Evolutionary conservation across 2,329 filamentous ascomycete genomes (phyloP).

Genomic region (Talaromyces rugulosus): DNA sequence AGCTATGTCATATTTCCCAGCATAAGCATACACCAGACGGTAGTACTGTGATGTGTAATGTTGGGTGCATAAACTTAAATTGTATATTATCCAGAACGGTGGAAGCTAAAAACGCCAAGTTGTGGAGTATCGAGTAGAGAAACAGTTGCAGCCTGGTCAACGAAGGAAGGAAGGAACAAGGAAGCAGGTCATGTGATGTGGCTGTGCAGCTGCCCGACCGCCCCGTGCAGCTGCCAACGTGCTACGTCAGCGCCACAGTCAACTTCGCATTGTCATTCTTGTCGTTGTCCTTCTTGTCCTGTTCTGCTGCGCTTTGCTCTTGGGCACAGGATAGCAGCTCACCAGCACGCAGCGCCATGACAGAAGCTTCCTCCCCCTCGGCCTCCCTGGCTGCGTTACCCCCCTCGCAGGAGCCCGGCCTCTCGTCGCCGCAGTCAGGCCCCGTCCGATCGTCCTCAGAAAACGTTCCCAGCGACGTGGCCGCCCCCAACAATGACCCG

Average conservation of each 20-base stretch:
- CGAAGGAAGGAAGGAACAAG: too few species aligned
- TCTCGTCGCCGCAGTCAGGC: slow-evolving; percentile 1
- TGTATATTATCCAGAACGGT: too few species aligned
- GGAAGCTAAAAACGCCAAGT: too few species aligned
- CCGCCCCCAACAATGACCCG: slow-evolving; percentile 1
- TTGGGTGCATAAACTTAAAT: too few species aligned
- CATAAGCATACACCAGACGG: too few species aligned
- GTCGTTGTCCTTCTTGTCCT: too few species aligned
- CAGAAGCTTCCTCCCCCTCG: slow-evolving; percentile 8
- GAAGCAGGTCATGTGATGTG: not conserved
- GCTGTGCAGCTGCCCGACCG: not conserved
- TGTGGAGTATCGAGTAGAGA: too few species aligned
- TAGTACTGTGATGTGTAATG: too few species aligned
- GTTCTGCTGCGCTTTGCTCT: not conserved
- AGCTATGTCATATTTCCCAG: too few species aligned
- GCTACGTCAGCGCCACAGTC: not conserved
- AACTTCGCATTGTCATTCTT: not conserved
- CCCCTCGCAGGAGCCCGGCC: slow-evolving; percentile 10
- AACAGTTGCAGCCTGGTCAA: too few species aligned
- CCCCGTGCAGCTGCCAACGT: not conserved
- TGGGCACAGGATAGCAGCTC: too few species aligned
- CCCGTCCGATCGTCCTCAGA: not conserved
- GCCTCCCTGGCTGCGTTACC: slow-evolving; percentile 3
- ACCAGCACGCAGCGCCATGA: slow-evolving; percentile 2
- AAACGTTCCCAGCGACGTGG: slow-evolving; percentile 1